Evolutionary conservation across 1,284 basidiomycete species (phyloP), one percentile per base, ranked within the genome.

Genomic region (Blastosporella zonata): DNA sequence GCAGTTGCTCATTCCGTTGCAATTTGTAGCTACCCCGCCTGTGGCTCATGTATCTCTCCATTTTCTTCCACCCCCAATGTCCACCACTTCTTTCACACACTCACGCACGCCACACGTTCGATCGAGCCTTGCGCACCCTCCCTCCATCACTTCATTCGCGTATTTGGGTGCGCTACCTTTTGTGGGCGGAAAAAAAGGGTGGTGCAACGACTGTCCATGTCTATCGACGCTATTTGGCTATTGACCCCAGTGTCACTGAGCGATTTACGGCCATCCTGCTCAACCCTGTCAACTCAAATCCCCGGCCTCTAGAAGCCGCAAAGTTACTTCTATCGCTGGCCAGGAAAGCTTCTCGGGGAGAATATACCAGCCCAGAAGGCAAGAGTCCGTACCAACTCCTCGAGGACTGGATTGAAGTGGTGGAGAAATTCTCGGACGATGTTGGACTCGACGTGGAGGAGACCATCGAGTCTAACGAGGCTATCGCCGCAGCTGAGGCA

Each of bases 381-480:
- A 99, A 98, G 71, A 96, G 93, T 55, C 87, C 96, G 0, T 97
- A 97, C 61, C 94, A 98, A 62, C 77, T 99, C 2, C 81, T 99
- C 20, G 82, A 87, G 51, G 93, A 97, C 57, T 99, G 91, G 79
- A 79, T 99, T 29, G 92, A 97, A 35, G 82, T 98, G 3, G 88
- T 92, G 27, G 95, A 98, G 65, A 82, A 86, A 56, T 90, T 88
- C 62, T 84, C 95, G 0, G 96, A 98, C 41, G 90, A 96, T 43
- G 89, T 98, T 52, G 97, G 97, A 0, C 70, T 99, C 62, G 85
- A 89, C 55, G 81, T 89, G n/a, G 84, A 92, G 13, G 87, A 85
- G 34, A 87, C 84, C 1, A 62, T 78, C 35, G 70, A 69, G 44
- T 79, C 75, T 18, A 79, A 82, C 52, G 69, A 67, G n/a, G 71